A percentile compares a stretch with the other conserved stretches of the same genome.
Evolutionary conservation across 2,329 filamentous ascomycete species (phyloP).

Genomic region (Chaetomiaceae sp.): DNA sequence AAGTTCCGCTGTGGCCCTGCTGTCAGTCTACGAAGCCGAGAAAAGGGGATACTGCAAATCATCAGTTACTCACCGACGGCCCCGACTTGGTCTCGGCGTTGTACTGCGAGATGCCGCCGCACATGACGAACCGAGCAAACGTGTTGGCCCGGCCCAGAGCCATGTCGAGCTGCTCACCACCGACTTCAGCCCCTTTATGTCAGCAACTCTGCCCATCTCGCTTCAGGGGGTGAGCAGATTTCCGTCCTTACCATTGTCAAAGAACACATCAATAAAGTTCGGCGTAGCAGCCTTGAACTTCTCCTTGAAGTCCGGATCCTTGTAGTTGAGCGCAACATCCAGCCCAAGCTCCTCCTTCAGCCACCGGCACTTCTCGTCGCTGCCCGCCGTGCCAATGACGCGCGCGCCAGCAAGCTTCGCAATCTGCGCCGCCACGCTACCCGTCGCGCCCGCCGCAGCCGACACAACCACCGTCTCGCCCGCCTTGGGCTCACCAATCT

Average conservation of each 20-base stretch:
- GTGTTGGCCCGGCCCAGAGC: conserved; percentile 60
- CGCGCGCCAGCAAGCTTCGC: conserved; percentile 57
- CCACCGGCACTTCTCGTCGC: conserved; percentile 53
- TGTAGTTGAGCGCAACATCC: conserved; percentile 57
- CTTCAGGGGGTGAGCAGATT: background rate
- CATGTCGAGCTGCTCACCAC: conserved; percentile 65
- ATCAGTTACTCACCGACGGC: conserved; percentile 40
- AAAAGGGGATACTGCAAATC: no score
- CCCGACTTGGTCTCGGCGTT: conserved; percentile 55
- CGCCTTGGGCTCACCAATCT: conserved; percentile 56
- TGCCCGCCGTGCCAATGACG: conserved; percentile 53
- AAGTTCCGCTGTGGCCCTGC: conserved; percentile 29
- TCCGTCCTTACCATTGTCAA: conserved; percentile 51
- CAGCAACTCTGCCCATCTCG: background rate
- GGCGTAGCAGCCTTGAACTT: conserved; percentile 52
- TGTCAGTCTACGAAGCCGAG: background rate
- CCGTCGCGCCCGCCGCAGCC: conserved; percentile 64
- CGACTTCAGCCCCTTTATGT: conserved; percentile 42
- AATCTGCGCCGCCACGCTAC: conserved; percentile 62
- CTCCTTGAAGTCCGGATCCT: conserved; percentile 43
- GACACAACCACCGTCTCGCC: conserved; percentile 65
- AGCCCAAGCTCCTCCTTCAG: conserved; percentile 51
- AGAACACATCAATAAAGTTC: conserved; percentile 62
- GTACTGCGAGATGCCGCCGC: conserved; percentile 67
- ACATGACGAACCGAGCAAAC: conserved; percentile 64